These are phyloP conservation scores for Euphrasia confusa DNA, from an alignment of 257 asterid genomes.

Conservation along the genomic window DNA sequence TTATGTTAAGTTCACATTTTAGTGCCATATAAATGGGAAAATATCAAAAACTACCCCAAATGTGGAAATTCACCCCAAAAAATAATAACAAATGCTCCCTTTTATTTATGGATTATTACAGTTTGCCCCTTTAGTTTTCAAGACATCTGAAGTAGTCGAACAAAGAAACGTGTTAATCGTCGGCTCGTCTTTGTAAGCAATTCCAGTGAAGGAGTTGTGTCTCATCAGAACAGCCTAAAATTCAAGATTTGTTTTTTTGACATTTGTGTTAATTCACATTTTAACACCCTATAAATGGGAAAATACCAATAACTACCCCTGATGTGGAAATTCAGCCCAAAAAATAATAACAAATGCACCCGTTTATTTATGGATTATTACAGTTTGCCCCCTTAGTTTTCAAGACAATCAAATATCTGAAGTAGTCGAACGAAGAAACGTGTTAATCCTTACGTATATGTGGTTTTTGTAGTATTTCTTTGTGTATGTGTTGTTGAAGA, in stretches of 20 bases:
- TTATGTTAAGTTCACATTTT: background rate
- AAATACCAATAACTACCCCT: background rate
- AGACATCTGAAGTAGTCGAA: too few species aligned
- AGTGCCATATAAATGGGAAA: background rate
- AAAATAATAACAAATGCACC: too few species aligned
- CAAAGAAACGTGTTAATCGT: constrained; percentile 39
- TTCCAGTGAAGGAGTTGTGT: constrained; percentile 49
- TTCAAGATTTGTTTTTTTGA: background rate
- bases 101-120: too few species aligned
- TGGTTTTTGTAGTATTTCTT: constrained; percentile 52
- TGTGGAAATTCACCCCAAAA: background rate
- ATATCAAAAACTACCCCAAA: background rate
- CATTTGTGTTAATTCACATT: background rate
- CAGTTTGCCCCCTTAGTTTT: too few species aligned
- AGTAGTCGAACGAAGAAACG: background rate
- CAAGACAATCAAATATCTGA: too few species aligned
- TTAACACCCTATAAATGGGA: background rate
- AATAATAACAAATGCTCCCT: too few species aligned
- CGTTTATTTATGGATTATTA: too few species aligned
- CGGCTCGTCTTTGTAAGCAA: constrained; percentile 80
- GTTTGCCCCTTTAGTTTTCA: too few species aligned
- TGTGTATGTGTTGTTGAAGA: constrained; percentile 47
- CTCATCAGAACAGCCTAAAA: constrained; percentile 62
- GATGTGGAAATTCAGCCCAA: background rate
- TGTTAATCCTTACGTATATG: constrained; percentile 39